A percentile compares a stretch with the other conserved stretches of the same genome.
These are phyloP conservation scores for Kwoniella bestiolae DNA, from an alignment of 768 basidiomycete genomes.

Conservation along the genomic window DNA sequence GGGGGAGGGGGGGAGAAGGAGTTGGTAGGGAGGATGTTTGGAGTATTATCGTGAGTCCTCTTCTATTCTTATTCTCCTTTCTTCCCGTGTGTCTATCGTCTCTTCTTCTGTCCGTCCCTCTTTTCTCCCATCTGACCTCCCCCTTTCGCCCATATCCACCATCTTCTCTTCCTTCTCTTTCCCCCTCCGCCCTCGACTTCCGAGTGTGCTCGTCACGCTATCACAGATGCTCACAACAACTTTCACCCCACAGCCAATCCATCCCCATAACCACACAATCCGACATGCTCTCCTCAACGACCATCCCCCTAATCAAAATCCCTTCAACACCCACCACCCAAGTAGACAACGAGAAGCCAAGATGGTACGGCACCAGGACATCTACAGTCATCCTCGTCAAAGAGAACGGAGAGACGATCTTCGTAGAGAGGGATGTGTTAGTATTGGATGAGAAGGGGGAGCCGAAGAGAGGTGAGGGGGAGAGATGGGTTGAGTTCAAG, in stretches of 20 bases:
- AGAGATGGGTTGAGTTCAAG: slow-evolving; percentile 30
- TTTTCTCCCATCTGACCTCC: too few species aligned
- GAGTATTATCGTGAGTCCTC: slow-evolving; percentile 15
- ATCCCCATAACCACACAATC: slow-evolving; percentile 24
- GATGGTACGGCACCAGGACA: slow-evolving; percentile 52
- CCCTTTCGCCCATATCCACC: too few species aligned
- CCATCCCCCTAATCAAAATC: slow-evolving; percentile 28
- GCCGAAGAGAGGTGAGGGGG: slow-evolving; percentile 25
- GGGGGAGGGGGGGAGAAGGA: not conserved
- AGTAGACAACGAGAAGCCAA: slow-evolving; percentile 7
- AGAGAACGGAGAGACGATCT: slow-evolving; percentile 43
- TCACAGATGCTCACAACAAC: not conserved
- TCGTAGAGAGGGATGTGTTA: slow-evolving; percentile 51
- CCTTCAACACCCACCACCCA: not conserved
- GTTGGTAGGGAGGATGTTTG: slow-evolving; percentile 23
- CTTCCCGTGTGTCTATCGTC: too few species aligned
- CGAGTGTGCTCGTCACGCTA: too few species aligned
- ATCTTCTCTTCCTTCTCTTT: too few species aligned
- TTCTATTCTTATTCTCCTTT: not conserved
- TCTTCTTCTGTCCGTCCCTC: too few species aligned
- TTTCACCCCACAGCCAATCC: slow-evolving; percentile 16
- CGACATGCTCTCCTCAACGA: slow-evolving; percentile 29
- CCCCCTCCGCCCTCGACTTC: too few species aligned
- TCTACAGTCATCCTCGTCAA: slow-evolving; percentile 52
- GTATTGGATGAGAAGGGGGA: slow-evolving; percentile 29